Conservation (phyloP, 805 yeast genomes). For the Candida silvicultrix region DNA sequence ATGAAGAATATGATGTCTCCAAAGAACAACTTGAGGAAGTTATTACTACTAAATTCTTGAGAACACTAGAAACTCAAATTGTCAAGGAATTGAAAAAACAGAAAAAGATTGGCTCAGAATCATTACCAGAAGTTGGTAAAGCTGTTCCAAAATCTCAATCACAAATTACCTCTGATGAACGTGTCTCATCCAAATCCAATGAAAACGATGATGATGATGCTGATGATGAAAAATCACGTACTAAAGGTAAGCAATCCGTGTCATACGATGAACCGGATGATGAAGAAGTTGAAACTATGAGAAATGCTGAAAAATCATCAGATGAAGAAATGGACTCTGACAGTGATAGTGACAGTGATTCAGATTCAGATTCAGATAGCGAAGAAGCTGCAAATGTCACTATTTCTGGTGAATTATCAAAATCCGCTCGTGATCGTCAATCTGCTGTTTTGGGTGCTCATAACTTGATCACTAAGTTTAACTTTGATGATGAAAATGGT, state of each 20-base stretch:
- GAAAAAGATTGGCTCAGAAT: constrained; percentile 43
- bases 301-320: constrained; percentile 69
- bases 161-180: constrained; percentile 32
- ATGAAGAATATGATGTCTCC: constrained; percentile 81
- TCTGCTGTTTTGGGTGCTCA: constrained; percentile 71
- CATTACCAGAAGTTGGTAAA: constrained; percentile 59
- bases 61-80: constrained; percentile 64
- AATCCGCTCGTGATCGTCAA: constrained; percentile 78
- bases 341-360: constrained; percentile 35
- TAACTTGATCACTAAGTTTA: constrained; percentile 67
- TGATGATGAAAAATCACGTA: constrained; percentile 51
- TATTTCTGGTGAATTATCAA: constrained; percentile 33
- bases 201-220: constrained; percentile 50
- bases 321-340: constrained; percentile 51
- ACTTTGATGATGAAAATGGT: constrained; percentile 85
- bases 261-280: constrained; percentile 95
- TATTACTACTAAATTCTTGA: constrained; percentile 59
- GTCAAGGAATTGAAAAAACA: constrained; percentile 79
- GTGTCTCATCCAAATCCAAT: constrained; percentile 26
- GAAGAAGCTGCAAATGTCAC: constrained; percentile 30
- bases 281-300: constrained; percentile 87
- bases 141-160: constrained; percentile 58
- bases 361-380: constrained; percentile 27
- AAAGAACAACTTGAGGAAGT: constrained; percentile 72
- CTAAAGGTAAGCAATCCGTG: constrained; percentile 75